A percentile compares a stretch with the other conserved stretches of the same genome.
These are phyloP conservation scores for Verticillium zaregamsianum DNA, from an alignment of 2,329 filamentous ascomycete species.

Conservation along the genomic window DNA sequence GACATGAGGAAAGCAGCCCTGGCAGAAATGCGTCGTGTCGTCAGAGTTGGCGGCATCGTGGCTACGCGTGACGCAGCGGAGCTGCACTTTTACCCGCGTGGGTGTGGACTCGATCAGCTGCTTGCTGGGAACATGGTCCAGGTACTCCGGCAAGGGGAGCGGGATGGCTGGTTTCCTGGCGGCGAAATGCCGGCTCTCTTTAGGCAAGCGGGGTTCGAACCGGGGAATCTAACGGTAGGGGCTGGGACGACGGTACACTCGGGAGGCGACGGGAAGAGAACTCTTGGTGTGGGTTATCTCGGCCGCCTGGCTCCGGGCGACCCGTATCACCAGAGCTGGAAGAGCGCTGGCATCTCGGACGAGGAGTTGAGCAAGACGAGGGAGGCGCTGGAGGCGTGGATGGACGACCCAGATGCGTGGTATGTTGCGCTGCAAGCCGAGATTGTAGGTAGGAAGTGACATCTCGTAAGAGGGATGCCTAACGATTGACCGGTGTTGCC, in stretches of 20 bases:
- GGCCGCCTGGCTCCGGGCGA: neutral
- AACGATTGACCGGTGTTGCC: no score
- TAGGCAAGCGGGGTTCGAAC: constrained; percentile 24
- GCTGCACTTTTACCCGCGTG: constrained; percentile 26
- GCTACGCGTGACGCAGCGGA: constrained; percentile 25
- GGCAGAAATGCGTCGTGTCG: constrained; percentile 36
- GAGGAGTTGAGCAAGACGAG: neutral
- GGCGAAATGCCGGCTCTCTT: constrained; percentile 24
- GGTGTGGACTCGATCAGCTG: constrained; percentile 21
- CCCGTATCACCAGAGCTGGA: neutral
- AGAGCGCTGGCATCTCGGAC: neutral
- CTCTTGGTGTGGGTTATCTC: neutral
- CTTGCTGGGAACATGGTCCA: constrained; percentile 19
- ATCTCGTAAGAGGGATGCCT: no score
- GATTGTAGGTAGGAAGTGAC: constrained; percentile 14
- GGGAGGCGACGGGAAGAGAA: neutral
- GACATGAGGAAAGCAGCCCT: constrained; percentile 23
- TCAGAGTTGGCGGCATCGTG: constrained; percentile 36
- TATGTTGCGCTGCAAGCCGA: neutral
- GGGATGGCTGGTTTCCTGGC: constrained; percentile 6
- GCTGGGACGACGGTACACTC: constrained; percentile 2
- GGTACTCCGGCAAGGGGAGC: constrained; percentile 9
- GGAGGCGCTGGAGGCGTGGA: neutral
- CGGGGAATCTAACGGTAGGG: constrained; percentile 20
- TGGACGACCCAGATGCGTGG: neutral